A percentile compares a stretch with the other conserved stretches of the same genome.
These are phyloP conservation scores for Vararia minispora DNA, from an alignment of 768 basidiomycete genomes.

Conservation along the genomic window DNA sequence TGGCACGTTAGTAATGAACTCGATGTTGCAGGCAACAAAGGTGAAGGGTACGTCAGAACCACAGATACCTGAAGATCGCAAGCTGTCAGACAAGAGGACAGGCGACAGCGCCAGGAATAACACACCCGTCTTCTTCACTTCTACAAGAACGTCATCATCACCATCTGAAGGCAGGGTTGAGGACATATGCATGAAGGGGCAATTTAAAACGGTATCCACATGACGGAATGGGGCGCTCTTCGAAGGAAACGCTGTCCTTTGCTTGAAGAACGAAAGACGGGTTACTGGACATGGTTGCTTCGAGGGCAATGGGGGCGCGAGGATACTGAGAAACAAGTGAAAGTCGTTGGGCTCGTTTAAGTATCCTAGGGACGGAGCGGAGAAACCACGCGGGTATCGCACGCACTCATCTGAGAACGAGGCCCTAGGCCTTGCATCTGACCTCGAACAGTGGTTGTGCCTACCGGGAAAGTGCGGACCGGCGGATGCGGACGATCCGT, in stretches of 20 bases:
- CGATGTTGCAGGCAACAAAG: conserved; percentile 11
- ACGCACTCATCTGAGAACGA: too few species aligned
- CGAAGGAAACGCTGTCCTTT: conserved; percentile 59
- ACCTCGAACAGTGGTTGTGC: too few species aligned
- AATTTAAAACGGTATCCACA: conserved; percentile 29
- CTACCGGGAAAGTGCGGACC: too few species aligned
- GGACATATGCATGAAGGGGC: not conserved
- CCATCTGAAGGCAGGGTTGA: conserved; percentile 31
- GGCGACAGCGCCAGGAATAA: not conserved
- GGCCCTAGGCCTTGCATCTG: too few species aligned
- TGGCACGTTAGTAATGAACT: conserved; percentile 7
- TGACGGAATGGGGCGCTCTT: conserved; percentile 66
- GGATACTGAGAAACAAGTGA: not conserved
- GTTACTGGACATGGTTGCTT: conserved; percentile 57
- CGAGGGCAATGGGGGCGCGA: conserved; percentile 6
- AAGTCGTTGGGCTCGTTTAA: too few species aligned
- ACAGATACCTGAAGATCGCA: conserved; percentile 56
- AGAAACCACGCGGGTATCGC: too few species aligned
- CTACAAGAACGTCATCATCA: conserved; percentile 71
- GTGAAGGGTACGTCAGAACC: conserved; percentile 82
- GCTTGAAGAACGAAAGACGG: conserved; percentile 68
- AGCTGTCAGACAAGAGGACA: conserved; percentile 1
- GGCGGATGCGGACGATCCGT: too few species aligned
- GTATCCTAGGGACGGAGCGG: too few species aligned
- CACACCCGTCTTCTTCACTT: conserved; percentile 89